Base-by-base conservation (phyloP, 1,284 basidiomycete species). In the Marasmius fiardii region DNA sequence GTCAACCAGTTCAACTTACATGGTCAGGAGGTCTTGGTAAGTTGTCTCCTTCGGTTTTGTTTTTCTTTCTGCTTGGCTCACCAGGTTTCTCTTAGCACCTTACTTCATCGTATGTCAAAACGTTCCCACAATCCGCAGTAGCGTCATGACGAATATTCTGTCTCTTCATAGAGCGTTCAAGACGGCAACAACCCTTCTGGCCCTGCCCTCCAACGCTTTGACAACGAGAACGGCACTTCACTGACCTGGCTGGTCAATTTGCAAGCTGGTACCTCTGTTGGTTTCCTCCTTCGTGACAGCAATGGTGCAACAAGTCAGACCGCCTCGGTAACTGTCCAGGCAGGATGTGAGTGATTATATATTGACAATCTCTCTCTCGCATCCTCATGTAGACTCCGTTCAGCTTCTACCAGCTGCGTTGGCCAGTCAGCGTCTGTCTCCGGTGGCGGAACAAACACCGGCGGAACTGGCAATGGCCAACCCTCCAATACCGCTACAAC, bases 1-100 rank as follows among this genome's bases (percentile, higher is more conserved):
- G 85, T 67, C 66, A 82, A 63, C 82, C 85, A 14, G 62, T 74
- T 23, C 64, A 73, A 4, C 39, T 88, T 28, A 50, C 61, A 20
- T 87, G 81, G 81, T 10, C 31, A 8, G 81, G 79, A 54, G 84
- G 83, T 68, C 62, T 57, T 12, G 18, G 85, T 85, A 62, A 57
- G 82, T 74, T 8, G 10, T 21, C 4, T 10, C 28, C 26, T 33
- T 20, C 35, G 33, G 35, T n/a, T 43, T 35, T 12, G 21, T 43
- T 26, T 51, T 50, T 50, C 43, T 52, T 18, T 23, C 45, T 54
- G 41, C 43, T 60, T 26, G 49, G 28, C 60, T 58, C n/a, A 67
- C 52, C 6, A 5, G 14, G 18, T 37, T 33, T 11, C 24, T 34
- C 35, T 1, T 52, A 83, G 82, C 68, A 24, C 80, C 82, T 39